Evolutionary conservation across 2,329 filamentous ascomycete genomes (phyloP).

Genomic region (Cytospora chrysosperma): DNA sequence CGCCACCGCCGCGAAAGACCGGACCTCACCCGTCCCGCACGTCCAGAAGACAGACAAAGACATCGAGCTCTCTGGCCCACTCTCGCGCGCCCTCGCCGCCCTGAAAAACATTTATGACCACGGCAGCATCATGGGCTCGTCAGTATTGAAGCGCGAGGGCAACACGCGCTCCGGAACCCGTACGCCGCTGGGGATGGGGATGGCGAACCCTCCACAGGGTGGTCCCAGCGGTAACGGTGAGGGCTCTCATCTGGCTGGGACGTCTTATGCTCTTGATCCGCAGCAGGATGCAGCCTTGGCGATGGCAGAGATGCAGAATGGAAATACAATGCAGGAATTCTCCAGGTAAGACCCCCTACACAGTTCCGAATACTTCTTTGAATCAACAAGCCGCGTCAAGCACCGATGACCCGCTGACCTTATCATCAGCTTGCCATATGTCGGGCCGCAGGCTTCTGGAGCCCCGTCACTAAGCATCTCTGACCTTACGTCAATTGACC

Average conservation of each 20-base stretch:
- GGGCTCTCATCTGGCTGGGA: slow-evolving; percentile 27
- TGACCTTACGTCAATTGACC: slow-evolving; percentile 51
- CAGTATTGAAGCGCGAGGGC: slow-evolving; percentile 48
- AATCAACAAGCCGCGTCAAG: too few species aligned
- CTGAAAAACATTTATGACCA: slow-evolving; percentile 67
- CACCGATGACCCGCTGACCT: slow-evolving; percentile 9
- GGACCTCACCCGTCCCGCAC: slow-evolving; percentile 51
- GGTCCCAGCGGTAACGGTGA: slow-evolving; percentile 5
- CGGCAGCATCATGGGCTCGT: slow-evolving; percentile 53
- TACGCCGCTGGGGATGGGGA: slow-evolving; percentile 39
- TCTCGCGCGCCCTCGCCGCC: slow-evolving; percentile 60
- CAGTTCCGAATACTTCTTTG: neutral
- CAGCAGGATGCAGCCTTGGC: slow-evolving; percentile 63
- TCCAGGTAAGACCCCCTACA: slow-evolving; percentile 34
- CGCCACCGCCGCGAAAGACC: slow-evolving; percentile 62
- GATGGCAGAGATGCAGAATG: slow-evolving; percentile 65
- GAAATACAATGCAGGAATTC: slow-evolving; percentile 48
- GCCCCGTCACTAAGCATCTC: slow-evolving; percentile 38
- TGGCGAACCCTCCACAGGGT: slow-evolving; percentile 23
- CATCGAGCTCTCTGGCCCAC: slow-evolving; percentile 60
- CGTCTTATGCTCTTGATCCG: slow-evolving; percentile 41
- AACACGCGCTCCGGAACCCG: slow-evolving; percentile 45
- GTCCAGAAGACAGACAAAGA: slow-evolving; percentile 57
- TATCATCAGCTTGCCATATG: slow-evolving; percentile 6
- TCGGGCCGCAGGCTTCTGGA: slow-evolving; percentile 26